These are phyloP conservation scores for Globisporangium rhizosaccharum DNA, from an alignment of 352 stramenopile genomes.

Conservation along the genomic window DNA sequence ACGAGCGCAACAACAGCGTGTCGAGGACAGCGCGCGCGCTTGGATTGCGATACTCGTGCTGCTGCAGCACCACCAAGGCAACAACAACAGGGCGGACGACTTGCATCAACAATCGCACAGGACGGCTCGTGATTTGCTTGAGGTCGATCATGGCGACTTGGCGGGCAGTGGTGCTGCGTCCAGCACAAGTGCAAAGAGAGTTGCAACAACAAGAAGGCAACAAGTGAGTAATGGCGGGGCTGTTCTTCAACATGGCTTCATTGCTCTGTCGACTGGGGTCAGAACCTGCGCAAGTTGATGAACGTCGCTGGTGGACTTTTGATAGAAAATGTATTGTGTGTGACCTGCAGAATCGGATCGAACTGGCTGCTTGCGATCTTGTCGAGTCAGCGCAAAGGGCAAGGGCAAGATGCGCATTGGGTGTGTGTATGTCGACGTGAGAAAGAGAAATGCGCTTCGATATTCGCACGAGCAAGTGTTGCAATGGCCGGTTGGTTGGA, in stretches of 20 bases:
- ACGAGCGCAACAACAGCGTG: background rate
- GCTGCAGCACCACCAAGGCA: too few relatives aligned
- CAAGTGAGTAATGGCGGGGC: background rate
- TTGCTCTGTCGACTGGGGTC: background rate
- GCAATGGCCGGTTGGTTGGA: too few relatives aligned
- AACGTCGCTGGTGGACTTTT: background rate
- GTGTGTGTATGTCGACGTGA: background rate
- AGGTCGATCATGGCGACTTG: background rate
- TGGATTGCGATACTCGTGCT: background rate
- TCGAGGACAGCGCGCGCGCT: background rate
- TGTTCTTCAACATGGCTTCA: background rate
- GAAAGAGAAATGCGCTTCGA: background rate
- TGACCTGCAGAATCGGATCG: background rate
- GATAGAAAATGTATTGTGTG: background rate
- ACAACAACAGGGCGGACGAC: too few relatives aligned
- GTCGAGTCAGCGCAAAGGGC: background rate
- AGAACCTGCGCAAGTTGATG: background rate
- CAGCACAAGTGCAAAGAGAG: background rate
- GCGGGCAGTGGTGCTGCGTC: too few relatives aligned
- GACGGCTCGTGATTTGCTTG: background rate
- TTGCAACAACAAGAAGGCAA: background rate
- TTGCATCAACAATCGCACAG: too few relatives aligned
- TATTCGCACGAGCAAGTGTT: background rate
- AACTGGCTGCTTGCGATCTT: constrained; percentile 6
- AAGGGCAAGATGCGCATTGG: background rate